phyloP scores from a whole-genome alignment of 2,329 filamentous ascomycete genomes.

The Ceratocystis diversiconidia region DNA sequence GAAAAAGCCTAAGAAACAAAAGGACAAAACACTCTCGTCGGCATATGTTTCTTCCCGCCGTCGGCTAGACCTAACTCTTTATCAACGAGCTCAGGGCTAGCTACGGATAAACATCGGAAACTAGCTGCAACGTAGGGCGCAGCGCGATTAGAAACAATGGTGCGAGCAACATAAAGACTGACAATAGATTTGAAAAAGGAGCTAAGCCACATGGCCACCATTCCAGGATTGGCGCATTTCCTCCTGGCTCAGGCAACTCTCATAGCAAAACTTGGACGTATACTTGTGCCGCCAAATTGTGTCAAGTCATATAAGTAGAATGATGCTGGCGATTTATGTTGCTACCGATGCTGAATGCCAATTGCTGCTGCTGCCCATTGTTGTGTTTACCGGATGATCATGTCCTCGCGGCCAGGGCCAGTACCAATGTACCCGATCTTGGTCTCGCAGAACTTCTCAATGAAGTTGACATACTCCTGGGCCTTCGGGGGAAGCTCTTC shows the following conservation, averaged over 20 bases:
- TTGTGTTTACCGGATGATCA: slow-evolving; percentile 33
- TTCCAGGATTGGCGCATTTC: slow-evolving; percentile 19
- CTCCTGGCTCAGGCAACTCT: slow-evolving; percentile 7
- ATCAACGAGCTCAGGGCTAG: too few species aligned
- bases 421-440: slow-evolving; percentile 47
- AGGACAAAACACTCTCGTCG: too few species aligned
- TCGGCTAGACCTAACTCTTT: too few species aligned
- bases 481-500: slow-evolving; percentile 50
- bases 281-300: background rate
- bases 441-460: slow-evolving; percentile 51
- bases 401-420: slow-evolving; percentile 49
- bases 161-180: background rate
- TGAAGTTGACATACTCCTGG: slow-evolving; percentile 50
- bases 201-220: slow-evolving; percentile 17
- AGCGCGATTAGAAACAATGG: too few species aligned
- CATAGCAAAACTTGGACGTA: background rate
- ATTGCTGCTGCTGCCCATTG: background rate
- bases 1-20: too few species aligned
- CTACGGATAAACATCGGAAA: too few species aligned
- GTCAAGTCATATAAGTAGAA: background rate
- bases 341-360: too few species aligned
- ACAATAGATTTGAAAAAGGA: background rate
- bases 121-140: too few species aligned
- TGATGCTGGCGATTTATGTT: background rate
- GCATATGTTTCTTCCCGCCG: too few species aligned